Evolutionary conservation across 345 rosid species (phyloP).

Genomic region (Mercurialis annua): DNA sequence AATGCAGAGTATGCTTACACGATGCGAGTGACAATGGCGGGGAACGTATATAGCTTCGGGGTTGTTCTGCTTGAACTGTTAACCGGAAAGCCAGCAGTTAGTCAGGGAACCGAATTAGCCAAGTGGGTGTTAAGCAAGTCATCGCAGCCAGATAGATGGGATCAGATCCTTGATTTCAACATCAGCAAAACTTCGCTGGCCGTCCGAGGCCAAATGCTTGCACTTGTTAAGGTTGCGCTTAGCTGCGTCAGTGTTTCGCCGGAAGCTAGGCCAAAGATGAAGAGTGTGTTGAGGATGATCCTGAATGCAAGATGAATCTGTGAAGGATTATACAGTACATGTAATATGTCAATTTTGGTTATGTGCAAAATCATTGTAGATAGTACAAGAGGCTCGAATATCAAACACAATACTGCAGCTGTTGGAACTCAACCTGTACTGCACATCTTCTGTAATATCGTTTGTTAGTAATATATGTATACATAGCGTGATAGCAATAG

Average conservation of each 20-base stretch:
- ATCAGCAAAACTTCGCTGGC: conserved; percentile 55
- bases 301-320: conserved; percentile 45
- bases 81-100: conserved; percentile 73
- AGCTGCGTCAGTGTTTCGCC: conserved; percentile 63
- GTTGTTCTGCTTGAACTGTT: conserved; percentile 74
- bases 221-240: conserved; percentile 65
- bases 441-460: neutral
- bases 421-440: neutral
- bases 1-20: conserved; percentile 85
- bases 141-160: conserved; percentile 40
- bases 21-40: conserved; percentile 83
- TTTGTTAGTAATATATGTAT: neutral
- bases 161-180: conserved; percentile 62
- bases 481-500: no score
- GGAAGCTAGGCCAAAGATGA: conserved; percentile 80
- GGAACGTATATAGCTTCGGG: conserved; percentile 80
- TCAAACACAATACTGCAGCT: neutral
- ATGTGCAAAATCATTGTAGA: neutral
- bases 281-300: conserved; percentile 68
- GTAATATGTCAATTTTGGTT: neutral
- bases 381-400: neutral
- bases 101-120: conserved; percentile 67
- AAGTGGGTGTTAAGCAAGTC: conserved; percentile 67
- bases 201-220: conserved; percentile 68
- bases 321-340: conserved; percentile 3